A percentile compares a stretch with the other conserved stretches of the same genome.
Conservation (phyloP, 2,329 filamentous ascomycete genomes). For the Orbilia blumenaviensis region DNA sequence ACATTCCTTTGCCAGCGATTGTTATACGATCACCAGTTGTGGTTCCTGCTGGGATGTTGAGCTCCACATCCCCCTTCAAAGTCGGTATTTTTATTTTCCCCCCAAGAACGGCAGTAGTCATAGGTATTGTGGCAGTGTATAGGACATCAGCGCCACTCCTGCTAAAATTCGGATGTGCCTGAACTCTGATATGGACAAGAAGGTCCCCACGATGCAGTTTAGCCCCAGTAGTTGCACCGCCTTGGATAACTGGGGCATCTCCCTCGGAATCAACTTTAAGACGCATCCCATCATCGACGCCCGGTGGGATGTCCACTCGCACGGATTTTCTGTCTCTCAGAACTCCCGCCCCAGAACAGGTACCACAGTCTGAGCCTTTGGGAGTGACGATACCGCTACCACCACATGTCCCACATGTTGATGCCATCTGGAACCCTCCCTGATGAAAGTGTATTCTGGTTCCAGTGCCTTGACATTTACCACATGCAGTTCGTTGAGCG, state of each 20-base stretch:
- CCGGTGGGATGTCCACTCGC: conserved; percentile 88
- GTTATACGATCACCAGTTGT: conserved; percentile 92
- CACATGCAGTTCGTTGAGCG: conserved; percentile 76
- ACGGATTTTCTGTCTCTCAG: conserved; percentile 83
- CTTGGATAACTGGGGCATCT: conserved; percentile 72
- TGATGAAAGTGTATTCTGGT: conserved; percentile 87
- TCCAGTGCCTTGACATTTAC: conserved; percentile 84
- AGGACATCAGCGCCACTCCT: conserved; percentile 88
- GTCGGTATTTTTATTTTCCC: conserved; percentile 91
- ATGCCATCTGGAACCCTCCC: conserved; percentile 94
- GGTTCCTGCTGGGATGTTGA: conserved; percentile 90
- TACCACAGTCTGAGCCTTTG: conserved; percentile 79
- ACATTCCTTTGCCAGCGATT: conserved; percentile 91
- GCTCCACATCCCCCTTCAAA: conserved; percentile 85
- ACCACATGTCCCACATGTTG: conserved; percentile 82
- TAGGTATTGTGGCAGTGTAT: conserved; percentile 87
- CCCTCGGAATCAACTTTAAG: conserved; percentile 85
- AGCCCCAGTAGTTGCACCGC: conserved; percentile 70
- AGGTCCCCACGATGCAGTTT: conserved; percentile 74
- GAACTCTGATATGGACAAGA: conserved; percentile 87
- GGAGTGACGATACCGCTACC: conserved; percentile 81
- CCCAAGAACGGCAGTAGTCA: conserved; percentile 91
- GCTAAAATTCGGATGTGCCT: conserved; percentile 88
- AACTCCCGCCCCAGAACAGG: conserved; percentile 84
- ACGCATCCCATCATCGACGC: conserved; percentile 96